phyloP scores from a whole-genome alignment of 768 basidiomycete species.

The Boletus edulis region DNA sequence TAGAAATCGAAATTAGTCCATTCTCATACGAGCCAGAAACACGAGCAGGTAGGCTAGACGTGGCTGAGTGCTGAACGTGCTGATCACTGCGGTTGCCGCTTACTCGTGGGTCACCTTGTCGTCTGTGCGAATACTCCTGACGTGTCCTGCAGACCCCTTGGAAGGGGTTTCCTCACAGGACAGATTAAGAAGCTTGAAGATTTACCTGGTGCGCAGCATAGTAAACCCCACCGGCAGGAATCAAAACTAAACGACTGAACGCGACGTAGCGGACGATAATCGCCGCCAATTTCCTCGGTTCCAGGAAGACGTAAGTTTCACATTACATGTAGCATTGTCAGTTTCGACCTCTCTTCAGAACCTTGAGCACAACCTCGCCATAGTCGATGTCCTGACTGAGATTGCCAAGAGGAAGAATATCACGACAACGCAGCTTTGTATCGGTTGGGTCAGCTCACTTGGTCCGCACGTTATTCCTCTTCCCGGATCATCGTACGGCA shows the following conservation, averaged over 20 bases:
- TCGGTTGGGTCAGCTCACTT: slow-evolving; percentile 42
- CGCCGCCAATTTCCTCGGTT: slow-evolving; percentile 39
- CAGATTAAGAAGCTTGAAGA: slow-evolving; percentile 40
- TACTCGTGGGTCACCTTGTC: slow-evolving; percentile 42
- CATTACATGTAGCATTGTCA: neutral
- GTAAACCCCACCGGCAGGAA: neutral
- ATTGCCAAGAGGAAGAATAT: slow-evolving; percentile 43
- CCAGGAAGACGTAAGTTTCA: slow-evolving; percentile 37
- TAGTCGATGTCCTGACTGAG: slow-evolving; percentile 40
- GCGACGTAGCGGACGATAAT: slow-evolving; percentile 37
- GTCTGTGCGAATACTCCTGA: neutral
- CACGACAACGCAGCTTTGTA: slow-evolving; percentile 40
- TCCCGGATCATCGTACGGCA: slow-evolving; percentile 44
- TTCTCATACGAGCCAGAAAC: slow-evolving; percentile 56
- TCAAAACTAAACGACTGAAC: neutral
- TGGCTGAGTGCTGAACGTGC: neutral
- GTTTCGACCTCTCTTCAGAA: slow-evolving; percentile 23
- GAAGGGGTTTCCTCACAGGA: slow-evolving; percentile 49
- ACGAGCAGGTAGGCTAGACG: slow-evolving; percentile 32
- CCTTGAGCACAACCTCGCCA: slow-evolving; percentile 39
- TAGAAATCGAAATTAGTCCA: slow-evolving; percentile 67
- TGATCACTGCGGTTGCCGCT: slow-evolving; percentile 43
- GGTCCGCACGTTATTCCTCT: slow-evolving; percentile 47
- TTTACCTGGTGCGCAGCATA: slow-evolving; percentile 24
- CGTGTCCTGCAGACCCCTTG: slow-evolving; percentile 42